Conservation (phyloP, 495 filamentous ascomycete species). For the Annulohypoxylon stygium region DNA sequence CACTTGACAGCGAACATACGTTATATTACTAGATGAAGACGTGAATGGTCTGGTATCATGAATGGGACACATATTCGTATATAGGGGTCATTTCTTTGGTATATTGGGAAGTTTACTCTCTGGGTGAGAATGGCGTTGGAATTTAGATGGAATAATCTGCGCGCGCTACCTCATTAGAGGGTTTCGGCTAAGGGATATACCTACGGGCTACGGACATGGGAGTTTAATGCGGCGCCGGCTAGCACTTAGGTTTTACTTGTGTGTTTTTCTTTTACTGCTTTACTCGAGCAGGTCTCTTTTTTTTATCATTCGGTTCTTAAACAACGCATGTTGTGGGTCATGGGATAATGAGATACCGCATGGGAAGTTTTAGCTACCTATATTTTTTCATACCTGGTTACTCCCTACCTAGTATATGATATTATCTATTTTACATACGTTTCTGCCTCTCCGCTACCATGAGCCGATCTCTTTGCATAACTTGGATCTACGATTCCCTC, state of each 20-base stretch:
- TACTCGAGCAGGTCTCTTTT: slow-evolving; percentile 33
- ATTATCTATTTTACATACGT: neutral
- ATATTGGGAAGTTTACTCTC: slow-evolving; percentile 4
- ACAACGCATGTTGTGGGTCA: slow-evolving; percentile 4
- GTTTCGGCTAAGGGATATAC: slow-evolving; percentile 2
- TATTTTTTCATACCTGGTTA: neutral
- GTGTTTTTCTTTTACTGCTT: neutral
- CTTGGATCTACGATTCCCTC: neutral
- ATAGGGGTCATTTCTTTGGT: slow-evolving; percentile 16
- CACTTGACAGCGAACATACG: neutral
- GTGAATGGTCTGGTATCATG: neutral
- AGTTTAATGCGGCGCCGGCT: slow-evolving; percentile 15
- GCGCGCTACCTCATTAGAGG: slow-evolving; percentile 9
- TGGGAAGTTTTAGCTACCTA: slow-evolving; percentile 15
- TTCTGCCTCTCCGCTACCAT: neutral
- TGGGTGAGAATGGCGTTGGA: slow-evolving; percentile 27
- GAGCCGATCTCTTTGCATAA: neutral
- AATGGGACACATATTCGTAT: slow-evolving; percentile 21
- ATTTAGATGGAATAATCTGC: slow-evolving; percentile 34
- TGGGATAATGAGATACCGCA: slow-evolving; percentile 33
- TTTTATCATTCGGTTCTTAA: neutral
- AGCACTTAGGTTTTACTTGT: slow-evolving; percentile 10
- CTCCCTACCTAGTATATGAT: neutral
- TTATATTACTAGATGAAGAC: neutral
- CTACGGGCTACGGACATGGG: slow-evolving; percentile 4